Evolutionary conservation across 1,284 basidiomycete genomes (phyloP), one percentile per base, ranked within the genome.

Genomic region (Fistulina hepatica): DNA sequence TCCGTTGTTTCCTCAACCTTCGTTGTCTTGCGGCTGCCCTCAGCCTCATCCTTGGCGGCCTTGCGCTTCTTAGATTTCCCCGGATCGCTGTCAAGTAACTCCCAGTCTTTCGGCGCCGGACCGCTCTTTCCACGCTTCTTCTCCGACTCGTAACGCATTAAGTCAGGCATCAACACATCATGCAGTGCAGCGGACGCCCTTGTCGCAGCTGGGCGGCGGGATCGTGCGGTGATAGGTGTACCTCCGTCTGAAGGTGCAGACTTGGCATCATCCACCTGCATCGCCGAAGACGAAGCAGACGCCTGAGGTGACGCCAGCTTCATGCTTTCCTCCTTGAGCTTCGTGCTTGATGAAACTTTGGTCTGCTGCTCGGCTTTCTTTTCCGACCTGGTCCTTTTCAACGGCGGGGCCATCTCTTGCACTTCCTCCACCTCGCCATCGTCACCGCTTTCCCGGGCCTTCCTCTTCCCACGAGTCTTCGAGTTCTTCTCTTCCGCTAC

Each of bases 101-200:
- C 28, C 28, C n/a, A n/a, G n/a, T 31, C 28, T 9, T n/a, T 16
- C 28, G 28, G 9, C 9, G 24, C 28, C 28, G 28, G 19, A 8
- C 9, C 28, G 9, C 28, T 31, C 10, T 31, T 31, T n/a, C n/a
- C n/a, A 3, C 28, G 28, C 28, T 19, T 11, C 28, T 31, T 64
- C 57, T 86, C 74, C 49, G 71, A 71, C 55, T 85, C 72, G 48
- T 69, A 89, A 41, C 61, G 69, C 32, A 75, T 48, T 8, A 85
- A 64, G 48, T 91, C 86, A 0, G 82, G 79, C 75, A 88, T 86
- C 42, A 85, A 61, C 44, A 69, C 69, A 10, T 81, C 69, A 24
- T 69, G 70, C 28, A 91, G 56, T 46, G 63, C 67, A 45, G 71
- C 63, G 3, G 63, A 39, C 27, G 46, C 46, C 17, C 13, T 9